Evolutionary conservation across 495 filamentous ascomycete species (phyloP).

Genomic region (Trichoderma asperelloides): DNA sequence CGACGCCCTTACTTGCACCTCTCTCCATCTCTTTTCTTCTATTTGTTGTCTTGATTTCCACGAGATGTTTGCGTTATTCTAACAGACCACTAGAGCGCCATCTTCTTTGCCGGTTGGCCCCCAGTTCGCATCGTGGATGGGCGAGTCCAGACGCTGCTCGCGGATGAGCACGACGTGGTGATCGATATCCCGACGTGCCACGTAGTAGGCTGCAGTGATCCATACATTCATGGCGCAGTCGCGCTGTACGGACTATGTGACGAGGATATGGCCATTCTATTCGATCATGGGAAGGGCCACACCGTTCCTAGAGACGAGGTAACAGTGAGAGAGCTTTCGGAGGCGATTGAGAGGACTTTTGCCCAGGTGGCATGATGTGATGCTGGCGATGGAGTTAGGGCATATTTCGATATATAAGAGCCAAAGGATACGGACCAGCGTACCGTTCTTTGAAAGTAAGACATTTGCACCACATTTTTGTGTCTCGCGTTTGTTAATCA

Average conservation of each 20-base stretch:
- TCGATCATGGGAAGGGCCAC: constrained; percentile 52
- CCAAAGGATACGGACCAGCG: too few species aligned
- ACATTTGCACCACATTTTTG: too few species aligned
- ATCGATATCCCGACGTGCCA: constrained; percentile 50
- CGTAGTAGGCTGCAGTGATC: constrained; percentile 50
- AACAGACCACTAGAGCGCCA: constrained; percentile 28
- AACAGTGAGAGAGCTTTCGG: constrained; percentile 40
- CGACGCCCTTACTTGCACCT: constrained; percentile 19
- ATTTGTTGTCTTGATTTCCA: too few species aligned
- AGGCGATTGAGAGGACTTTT: constrained; percentile 13
- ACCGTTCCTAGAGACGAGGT: constrained; percentile 42
- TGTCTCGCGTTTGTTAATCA: too few species aligned
- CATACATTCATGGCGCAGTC: constrained; percentile 46
- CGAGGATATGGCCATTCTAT: constrained; percentile 44
- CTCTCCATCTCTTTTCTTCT: constrained; percentile 20
- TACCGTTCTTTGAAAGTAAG: too few species aligned
- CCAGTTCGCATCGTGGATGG: constrained; percentile 37
- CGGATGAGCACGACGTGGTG: constrained; percentile 43
- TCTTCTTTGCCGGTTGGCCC: constrained; percentile 52
- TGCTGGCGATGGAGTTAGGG: too few species aligned
- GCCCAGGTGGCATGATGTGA: neutral
- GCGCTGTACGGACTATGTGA: constrained; percentile 53
- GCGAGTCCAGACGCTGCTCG: constrained; percentile 32
- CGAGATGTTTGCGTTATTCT: neutral
- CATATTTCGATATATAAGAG: too few species aligned